Evolutionary conservation across 2,329 filamentous ascomycete genomes (phyloP), one percentile per base, ranked within the genome.

Genomic region (Akanthomyces uredinophilus): DNA sequence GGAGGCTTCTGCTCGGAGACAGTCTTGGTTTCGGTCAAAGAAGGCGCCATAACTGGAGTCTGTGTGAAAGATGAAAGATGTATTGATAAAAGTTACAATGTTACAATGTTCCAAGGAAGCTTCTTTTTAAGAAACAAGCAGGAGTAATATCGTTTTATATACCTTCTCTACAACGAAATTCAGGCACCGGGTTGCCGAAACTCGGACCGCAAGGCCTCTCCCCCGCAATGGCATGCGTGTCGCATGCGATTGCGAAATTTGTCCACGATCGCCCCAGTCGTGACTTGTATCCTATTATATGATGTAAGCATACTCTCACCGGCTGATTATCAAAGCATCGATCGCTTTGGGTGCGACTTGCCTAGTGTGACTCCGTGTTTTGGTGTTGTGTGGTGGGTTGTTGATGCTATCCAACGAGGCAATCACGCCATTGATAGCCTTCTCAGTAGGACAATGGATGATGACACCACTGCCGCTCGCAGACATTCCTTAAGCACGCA

Each of bases 211-310:
- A 50, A 22, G 22, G 32, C 44, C 14, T 29, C 11, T 43, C 51
- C 59, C 60, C 60, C 60, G 60, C 60, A 62, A 62, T 62, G 60
- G 35, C 60, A 62, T 51, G 51, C 46, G 43, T 41, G 24, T 22
- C 13, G 53, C 44, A 20, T 27, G 46, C 44, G 46, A 62, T 62
- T 57, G 60, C 60, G 60, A 62, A 62, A 56, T 56, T 20, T 35
- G 14, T 29, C 53, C 27, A 27, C 20, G 53, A 62, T 51, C 46
- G 47, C 22, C 52, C 46, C n/a, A 43, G 37, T 43, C 13, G 18
- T 24, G n/a, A 50, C 4, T 35, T 44, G 16, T 20, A 39, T 22
- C 35, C 8, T 14, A 35, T n/a, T 18, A 43, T 2, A 52, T 51
- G 57, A 60, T 60, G 51, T 55, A 53, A 55, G 52, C 35, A 49